Base-by-base conservation (phyloP, 805 yeast genomes). In the Ogataea glucozyma region DNA sequence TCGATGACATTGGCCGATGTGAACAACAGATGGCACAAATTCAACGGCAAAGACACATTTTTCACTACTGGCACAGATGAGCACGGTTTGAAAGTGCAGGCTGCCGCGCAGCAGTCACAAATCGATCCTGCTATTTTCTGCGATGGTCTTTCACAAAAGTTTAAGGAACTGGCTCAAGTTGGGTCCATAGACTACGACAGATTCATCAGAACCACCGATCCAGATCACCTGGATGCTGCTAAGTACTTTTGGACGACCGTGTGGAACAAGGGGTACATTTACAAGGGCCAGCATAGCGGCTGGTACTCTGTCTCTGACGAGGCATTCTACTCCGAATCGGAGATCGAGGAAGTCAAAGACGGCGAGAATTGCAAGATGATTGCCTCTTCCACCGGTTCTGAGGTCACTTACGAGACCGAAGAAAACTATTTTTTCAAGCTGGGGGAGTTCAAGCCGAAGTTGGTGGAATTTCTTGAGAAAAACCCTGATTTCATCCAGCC, bases 291-390 rank as follows among this genome's bases (percentile, higher is more conserved):
- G 22, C 99, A 93, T 61, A 65, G 77, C 37, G 99, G 99, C 2
- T 93, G 98, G 98, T 93, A 93, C 60, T 87, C 95, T 6, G 70
- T 91, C 6, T 84, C 95, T 37, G 99, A 93, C 59, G 99, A 93
- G 65, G 85, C 97, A 2, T 93, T 93, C 57, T 91, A 88, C 56
- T 86, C 98, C 0, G 95, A 83, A 48, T 65, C 78, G 2, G 96
- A 89, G 61, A 79, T 88, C 19, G 76, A 72, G 41, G 55, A 56
- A 41, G 54, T 61, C 46, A 58, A 61, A 13, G 51, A 54, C 11
- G 57, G 71, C 50, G 70, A 67, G 4, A 46, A 55, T 22, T 38
- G 33, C 31, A 56, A 48, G 16, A 59, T 57, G 68, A 61, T 72
- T 26, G 70, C 84, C 6, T 76, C 72, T 22, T 97, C 90, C 56